A percentile compares a stretch with the other conserved stretches of the same genome.
phyloP scores from a whole-genome alignment of 495 filamentous ascomycete genomes.

The Penicillium argentinense region DNA sequence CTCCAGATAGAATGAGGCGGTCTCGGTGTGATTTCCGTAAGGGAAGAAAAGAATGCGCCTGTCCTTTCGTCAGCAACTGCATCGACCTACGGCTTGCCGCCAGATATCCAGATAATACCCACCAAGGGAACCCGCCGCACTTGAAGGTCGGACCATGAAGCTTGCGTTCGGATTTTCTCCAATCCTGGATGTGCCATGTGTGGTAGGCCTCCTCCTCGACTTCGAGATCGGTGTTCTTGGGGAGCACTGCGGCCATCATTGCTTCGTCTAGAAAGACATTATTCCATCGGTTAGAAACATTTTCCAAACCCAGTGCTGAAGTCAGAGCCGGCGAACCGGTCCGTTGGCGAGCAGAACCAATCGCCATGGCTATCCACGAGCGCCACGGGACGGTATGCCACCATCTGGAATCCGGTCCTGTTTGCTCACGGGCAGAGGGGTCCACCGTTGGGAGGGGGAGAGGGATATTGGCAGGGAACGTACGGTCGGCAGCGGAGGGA shows the following conservation, averaged over 20 bases:
- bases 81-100: background rate
- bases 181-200: constrained; percentile 86
- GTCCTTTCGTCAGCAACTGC: constrained; percentile 13
- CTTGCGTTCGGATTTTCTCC: constrained; percentile 70
- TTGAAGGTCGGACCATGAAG: constrained; percentile 86
- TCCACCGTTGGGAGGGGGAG: constrained; percentile 11
- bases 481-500: constrained; percentile 72
- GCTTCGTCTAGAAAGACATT: constrained; percentile 60
- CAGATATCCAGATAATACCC: constrained; percentile 27
- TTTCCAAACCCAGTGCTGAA: background rate
- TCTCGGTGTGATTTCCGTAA: constrained; percentile 87
- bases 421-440: too few species aligned
- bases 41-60: constrained; percentile 96
- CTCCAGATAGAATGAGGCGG: constrained; percentile 93
- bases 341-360: background rate
- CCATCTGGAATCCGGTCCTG: too few species aligned
- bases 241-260: constrained; percentile 77
- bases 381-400: too few species aligned
- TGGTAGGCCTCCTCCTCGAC: constrained; percentile 63
- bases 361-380: too few species aligned
- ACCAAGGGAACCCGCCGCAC: constrained; percentile 88
- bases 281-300: constrained; percentile 21
- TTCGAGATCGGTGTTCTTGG: constrained; percentile 73
- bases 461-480: constrained; percentile 27
- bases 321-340: background rate